These are phyloP conservation scores for Dothistroma septosporum DNA, from an alignment of 2,329 filamentous ascomycete species.

Conservation along the genomic window DNA sequence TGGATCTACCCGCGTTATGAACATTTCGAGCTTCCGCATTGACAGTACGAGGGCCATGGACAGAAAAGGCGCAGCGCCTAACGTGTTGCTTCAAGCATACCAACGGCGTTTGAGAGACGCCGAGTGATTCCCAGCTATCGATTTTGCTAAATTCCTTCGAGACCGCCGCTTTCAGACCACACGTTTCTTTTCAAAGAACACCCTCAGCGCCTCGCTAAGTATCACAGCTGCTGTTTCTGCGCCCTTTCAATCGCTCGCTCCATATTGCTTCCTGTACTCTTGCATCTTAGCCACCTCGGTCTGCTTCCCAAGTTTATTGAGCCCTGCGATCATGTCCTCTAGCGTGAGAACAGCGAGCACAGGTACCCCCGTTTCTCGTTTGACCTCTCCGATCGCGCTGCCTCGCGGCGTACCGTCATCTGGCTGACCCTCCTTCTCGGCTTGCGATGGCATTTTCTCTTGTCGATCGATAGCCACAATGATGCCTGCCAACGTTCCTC, in stretches of 20 bases:
- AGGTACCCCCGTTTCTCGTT: conserved; percentile 76
- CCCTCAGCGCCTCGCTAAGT: not conserved
- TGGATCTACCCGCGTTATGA: not conserved
- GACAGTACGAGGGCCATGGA: too few relatives aligned
- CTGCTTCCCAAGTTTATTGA: conserved; percentile 42
- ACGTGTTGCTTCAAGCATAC: too few relatives aligned
- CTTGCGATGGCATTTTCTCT: conserved; percentile 66
- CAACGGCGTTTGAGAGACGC: too few relatives aligned
- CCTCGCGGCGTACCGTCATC: conserved; percentile 66
- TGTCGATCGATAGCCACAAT: conserved; percentile 83
- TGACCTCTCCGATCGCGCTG: conserved; percentile 82
- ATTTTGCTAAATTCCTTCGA: too few relatives aligned
- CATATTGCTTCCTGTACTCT: conserved; percentile 59
- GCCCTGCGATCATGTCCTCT: conserved; percentile 63
- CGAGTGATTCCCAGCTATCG: too few relatives aligned
- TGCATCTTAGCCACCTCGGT: conserved; percentile 57
- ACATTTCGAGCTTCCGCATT: not conserved
- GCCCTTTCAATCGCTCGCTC: conserved; percentile 28
- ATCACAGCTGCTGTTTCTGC: not conserved
- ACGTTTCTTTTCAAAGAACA: not conserved
- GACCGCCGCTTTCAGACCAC: not conserved
- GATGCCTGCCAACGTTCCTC: conserved; percentile 79
- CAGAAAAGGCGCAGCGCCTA: too few relatives aligned
- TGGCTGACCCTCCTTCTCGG: conserved; percentile 38
- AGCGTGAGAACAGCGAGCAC: conserved; percentile 80